Conservation (phyloP, 2,329 filamentous ascomycete species). For the Colletotrichum graminicola region DNA sequence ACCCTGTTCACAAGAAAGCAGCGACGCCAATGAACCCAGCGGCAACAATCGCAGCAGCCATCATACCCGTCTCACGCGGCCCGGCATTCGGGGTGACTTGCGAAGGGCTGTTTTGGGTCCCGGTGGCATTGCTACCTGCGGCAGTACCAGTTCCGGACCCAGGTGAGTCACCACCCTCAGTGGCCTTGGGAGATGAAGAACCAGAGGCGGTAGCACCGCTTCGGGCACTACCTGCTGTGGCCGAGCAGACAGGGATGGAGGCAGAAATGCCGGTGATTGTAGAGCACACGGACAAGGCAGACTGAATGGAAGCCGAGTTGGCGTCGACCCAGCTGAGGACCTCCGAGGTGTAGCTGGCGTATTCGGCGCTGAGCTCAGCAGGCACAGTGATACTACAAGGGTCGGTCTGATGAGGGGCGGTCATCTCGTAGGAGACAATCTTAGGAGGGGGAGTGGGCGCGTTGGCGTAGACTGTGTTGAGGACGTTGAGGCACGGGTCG, state of each 20-base stretch:
- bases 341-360: slow-evolving; percentile 43
- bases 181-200: slow-evolving; percentile 3
- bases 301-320: slow-evolving; percentile 43
- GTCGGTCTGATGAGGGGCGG: slow-evolving; percentile 43
- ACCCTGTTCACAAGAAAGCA: slow-evolving; percentile 44
- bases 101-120: slow-evolving; percentile 8
- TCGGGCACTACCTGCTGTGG: neutral
- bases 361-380: slow-evolving; percentile 42
- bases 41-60: slow-evolving; percentile 42
- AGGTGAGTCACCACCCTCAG: neutral
- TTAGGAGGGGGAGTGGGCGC: slow-evolving; percentile 46
- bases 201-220: neutral
- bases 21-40: slow-evolving; percentile 47
- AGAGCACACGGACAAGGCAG: slow-evolving; percentile 47
- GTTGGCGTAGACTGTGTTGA: slow-evolving; percentile 42
- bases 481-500: slow-evolving; percentile 42
- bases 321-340: slow-evolving; percentile 45
- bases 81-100: slow-evolving; percentile 38
- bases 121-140: slow-evolving; percentile 13
- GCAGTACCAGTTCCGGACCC: slow-evolving; percentile 1
- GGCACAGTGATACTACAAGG: slow-evolving; percentile 46
- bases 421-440: slow-evolving; percentile 43
- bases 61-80: slow-evolving; percentile 45
- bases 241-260: slow-evolving; percentile 25
- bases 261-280: slow-evolving; percentile 39